Evolutionary conservation across 192 early-diverging fungal genomes (phyloP).

Genomic region (Coemansia sp.): DNA sequence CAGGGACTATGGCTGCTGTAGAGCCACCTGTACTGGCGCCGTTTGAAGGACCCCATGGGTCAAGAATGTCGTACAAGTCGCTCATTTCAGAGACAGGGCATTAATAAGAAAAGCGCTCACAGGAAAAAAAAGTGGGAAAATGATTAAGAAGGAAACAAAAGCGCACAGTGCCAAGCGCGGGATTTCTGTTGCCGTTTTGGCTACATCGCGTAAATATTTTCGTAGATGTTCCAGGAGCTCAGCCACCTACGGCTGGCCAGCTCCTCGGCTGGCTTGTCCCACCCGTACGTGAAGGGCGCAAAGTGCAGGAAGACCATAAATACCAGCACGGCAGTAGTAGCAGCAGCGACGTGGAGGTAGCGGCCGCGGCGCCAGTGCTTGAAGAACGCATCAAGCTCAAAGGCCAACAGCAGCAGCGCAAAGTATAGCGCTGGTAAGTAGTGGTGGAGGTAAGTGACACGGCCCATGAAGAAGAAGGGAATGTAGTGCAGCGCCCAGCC

Average conservation of each 20-base stretch:
- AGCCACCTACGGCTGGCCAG: conserved; percentile 67
- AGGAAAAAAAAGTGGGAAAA: conserved; percentile 4
- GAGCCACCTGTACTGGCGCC: background rate
- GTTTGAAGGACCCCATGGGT: conserved; percentile 49
- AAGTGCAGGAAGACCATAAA: conserved; percentile 61
- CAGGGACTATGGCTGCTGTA: conserved; percentile 1
- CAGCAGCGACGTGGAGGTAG: conserved; percentile 57
- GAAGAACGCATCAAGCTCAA: conserved; percentile 70
- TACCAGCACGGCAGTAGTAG: conserved; percentile 14
- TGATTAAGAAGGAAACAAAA: background rate
- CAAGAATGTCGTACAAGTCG: conserved; percentile 55
- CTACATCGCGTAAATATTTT: conserved; percentile 8
- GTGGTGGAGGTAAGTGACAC: conserved; percentile 92
- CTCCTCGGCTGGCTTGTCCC: conserved; percentile 60
- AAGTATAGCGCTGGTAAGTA: conserved; percentile 88
- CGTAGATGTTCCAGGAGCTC: conserved; percentile 75
- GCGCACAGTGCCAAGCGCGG: background rate
- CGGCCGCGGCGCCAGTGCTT: conserved; percentile 60
- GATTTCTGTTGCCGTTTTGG: background rate
- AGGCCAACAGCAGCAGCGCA: conserved; percentile 71
- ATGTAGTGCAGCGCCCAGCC: conserved; percentile 86
- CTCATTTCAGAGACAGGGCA: conserved; percentile 29
- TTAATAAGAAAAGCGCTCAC: background rate
- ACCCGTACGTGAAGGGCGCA: conserved; percentile 78
- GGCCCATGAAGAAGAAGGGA: conserved; percentile 92